Base-by-base conservation (phyloP, 371 early-diverging fungal species). In the Pancytospora epiphaga region DNA sequence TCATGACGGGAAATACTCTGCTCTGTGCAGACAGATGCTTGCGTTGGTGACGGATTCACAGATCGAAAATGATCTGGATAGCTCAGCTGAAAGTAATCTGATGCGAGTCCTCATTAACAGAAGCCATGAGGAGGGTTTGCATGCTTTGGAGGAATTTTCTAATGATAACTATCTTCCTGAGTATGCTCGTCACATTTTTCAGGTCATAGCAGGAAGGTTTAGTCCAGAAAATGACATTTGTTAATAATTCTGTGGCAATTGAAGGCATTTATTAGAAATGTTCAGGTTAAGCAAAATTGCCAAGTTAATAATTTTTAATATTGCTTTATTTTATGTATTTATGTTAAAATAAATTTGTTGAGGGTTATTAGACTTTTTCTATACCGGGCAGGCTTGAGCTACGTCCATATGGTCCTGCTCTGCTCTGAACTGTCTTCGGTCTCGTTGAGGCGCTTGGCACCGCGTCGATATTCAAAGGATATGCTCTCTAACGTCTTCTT, bases 161-260 rank as follows among this genome's bases (percentile, higher is more conserved):
- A 37, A 60, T 9, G 37, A 60, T 19, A 60, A 60, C 38, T 60
- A 9, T 43, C 27, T 60, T 6, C 27, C 27, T 43, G 22, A 25
- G 6, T 33, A 33, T 60, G 37, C 37, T 22, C 12, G 9, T 12
- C 9, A 37, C 4, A 37, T 60, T 43, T 60, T 60, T 43, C 6
- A 60, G 6, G 9, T 43, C 6, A 30, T 29, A 37, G n/a, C 6
- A 15, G 60, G 9, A 15, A 39, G 25, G 37, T 29, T 27, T 22
- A 4, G 12, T 12, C 60, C 60, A 43, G 60, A 76, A 70, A 74
- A 74, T 69, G 76, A 61, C 64, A 74, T 75, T 58, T 74, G 75
- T 63, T 74, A 69, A 74, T 15, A 15, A 22, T 43, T 43, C 22
- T 43, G 47, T n/a, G n/a, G n/a, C n/a, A n/a, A n/a, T n/a, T n/a